Evolutionary conservation across 2,329 filamentous ascomycete genomes (phyloP).

Genomic region (Sporothrix curviconia): DNA sequence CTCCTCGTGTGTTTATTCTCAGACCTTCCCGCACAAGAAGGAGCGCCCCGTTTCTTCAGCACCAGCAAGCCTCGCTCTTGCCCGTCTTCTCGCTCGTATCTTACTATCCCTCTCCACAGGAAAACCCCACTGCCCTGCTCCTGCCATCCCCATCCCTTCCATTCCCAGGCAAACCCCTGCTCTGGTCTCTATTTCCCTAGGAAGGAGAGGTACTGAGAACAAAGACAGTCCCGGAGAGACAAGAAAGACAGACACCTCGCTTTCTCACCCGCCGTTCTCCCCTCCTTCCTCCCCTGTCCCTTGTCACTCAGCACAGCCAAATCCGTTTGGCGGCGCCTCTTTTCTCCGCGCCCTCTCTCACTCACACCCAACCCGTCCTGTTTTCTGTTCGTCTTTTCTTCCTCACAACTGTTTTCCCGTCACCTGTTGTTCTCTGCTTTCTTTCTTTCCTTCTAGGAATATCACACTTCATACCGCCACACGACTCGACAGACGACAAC

Average conservation of each 20-base stretch:
- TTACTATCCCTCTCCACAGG: conserved; percentile 16
- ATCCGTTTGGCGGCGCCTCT: neutral
- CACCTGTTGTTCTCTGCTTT: too few species aligned
- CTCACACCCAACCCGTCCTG: conserved; percentile 21
- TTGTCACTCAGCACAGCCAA: neutral
- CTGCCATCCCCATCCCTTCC: conserved; percentile 17
- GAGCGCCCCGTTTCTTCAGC: conserved; percentile 7
- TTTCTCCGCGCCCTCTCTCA: conserved; percentile 11
- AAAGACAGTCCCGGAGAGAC: conserved; percentile 6
- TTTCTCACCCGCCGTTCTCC: conserved; percentile 1
- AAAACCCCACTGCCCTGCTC: conserved; percentile 9
- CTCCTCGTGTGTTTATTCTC: neutral
- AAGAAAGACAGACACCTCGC: neutral
- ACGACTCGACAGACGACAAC: neutral
- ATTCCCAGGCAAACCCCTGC: conserved; percentile 20
- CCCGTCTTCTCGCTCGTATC: neutral
- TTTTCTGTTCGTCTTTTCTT: conserved; percentile 5
- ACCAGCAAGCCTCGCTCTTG: conserved; percentile 8
- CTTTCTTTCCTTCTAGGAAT: neutral
- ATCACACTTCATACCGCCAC: neutral
- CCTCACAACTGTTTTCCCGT: neutral
- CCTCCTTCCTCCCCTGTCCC: conserved; percentile 1
- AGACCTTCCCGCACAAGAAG: conserved; percentile 5
- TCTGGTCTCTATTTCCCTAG: too few species aligned
- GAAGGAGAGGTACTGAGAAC: too few species aligned